Conservation (phyloP, 805 yeast genomes). For the Lipomyces starkeyi region DNA sequence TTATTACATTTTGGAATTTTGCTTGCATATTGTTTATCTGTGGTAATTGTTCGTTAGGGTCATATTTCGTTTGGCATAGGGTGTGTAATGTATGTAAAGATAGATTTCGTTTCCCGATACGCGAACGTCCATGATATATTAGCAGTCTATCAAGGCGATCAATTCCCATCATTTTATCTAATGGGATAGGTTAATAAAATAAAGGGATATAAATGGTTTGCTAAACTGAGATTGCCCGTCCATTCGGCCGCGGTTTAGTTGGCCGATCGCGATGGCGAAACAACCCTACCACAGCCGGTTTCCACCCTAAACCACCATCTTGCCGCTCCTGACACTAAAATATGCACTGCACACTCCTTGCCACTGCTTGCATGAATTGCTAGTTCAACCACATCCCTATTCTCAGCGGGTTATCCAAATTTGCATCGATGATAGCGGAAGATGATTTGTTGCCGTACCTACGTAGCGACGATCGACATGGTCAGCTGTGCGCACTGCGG, state of each 20-base stretch:
- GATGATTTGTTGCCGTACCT: slow-evolving; percentile 26
- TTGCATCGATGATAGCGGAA: slow-evolving; percentile 29
- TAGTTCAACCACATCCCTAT: not conserved
- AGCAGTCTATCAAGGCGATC: no score
- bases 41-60: not conserved
- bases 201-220: not conserved
- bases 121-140: no score
- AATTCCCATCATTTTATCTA: no score
- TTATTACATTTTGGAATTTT: not conserved
- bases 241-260: not conserved
- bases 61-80: not conserved
- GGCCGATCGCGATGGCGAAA: not conserved
- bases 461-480: slow-evolving; percentile 20
- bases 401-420: not conserved
- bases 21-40: not conserved
- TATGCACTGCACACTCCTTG: not conserved
- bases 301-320: slow-evolving; percentile 1
- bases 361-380: not conserved
- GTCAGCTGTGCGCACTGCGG: slow-evolving; percentile 38
- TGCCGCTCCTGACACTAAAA: not conserved
- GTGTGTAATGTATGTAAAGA: not conserved
- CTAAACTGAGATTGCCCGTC: not conserved
- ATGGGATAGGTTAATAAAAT: no score
- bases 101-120: not conserved
- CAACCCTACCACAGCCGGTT: not conserved